phyloP scores from a whole-genome alignment of 495 filamentous ascomycete species.

The Pyronema omphalodes region DNA sequence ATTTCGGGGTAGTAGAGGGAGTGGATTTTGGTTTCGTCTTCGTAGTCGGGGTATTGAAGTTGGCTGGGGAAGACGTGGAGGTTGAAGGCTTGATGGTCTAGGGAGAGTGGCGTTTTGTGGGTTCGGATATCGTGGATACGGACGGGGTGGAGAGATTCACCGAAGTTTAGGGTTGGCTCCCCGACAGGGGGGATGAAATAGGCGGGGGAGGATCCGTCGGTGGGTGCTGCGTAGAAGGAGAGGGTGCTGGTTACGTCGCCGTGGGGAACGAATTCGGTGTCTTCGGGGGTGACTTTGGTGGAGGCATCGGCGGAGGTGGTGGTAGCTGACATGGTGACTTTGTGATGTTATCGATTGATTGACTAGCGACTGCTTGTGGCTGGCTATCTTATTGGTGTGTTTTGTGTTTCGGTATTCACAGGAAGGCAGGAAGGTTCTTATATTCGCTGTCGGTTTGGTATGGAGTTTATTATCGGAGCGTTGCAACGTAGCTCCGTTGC shows the following conservation, averaged over 20 bases:
- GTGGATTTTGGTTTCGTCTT: constrained; percentile 42
- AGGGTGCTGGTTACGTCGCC: constrained; percentile 47
- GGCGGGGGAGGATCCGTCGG: constrained; percentile 44
- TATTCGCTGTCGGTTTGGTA: too few relatives aligned
- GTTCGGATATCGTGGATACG: constrained; percentile 49
- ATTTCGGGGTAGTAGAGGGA: constrained; percentile 70
- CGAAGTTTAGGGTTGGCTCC: constrained; percentile 43
- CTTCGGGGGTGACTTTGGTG: constrained; percentile 24
- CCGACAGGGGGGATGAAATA: constrained; percentile 53
- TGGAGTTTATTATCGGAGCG: too few relatives aligned
- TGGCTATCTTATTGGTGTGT: too few relatives aligned
- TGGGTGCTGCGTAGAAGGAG: constrained; percentile 48
- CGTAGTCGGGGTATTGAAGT: constrained; percentile 40
- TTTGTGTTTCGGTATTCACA: too few relatives aligned
- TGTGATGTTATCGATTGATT: not conserved
- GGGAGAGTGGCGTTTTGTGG: constrained; percentile 39
- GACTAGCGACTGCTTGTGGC: too few relatives aligned
- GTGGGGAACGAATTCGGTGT: constrained; percentile 32
- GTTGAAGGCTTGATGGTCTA: constrained; percentile 56
- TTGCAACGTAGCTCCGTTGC: too few relatives aligned
- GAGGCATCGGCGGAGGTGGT: constrained; percentile 3
- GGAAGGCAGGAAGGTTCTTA: too few relatives aligned
- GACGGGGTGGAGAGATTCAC: constrained; percentile 29
- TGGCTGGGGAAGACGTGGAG: constrained; percentile 31
- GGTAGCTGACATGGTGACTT: constrained; percentile 2